A percentile compares a stretch with the other conserved stretches of the same genome.
Evolutionary conservation across 2,329 filamentous ascomycete genomes (phyloP).

Genomic region (Aspergillus latus): DNA sequence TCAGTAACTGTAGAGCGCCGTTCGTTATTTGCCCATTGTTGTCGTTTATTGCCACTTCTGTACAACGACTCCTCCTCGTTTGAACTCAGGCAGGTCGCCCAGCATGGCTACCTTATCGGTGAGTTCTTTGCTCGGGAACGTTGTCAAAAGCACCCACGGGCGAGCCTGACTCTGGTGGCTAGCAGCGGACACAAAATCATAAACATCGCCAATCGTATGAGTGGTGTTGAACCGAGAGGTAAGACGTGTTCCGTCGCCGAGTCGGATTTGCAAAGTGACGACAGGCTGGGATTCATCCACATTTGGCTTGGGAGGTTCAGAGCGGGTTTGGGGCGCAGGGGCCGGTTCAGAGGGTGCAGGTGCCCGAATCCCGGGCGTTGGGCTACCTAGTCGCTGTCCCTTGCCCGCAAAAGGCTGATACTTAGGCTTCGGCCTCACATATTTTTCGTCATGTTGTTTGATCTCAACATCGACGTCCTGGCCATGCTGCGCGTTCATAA

Average conservation of each 20-base stretch:
- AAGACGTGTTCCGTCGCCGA: constrained; percentile 63
- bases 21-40: not conserved
- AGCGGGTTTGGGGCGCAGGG: constrained; percentile 20
- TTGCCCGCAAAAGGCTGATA: constrained; percentile 63
- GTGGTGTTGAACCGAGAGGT: constrained; percentile 64
- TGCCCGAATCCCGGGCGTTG: constrained; percentile 55
- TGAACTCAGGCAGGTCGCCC: constrained; percentile 51
- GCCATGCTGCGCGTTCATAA: constrained; percentile 62
- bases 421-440: constrained; percentile 62
- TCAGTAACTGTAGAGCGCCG: not conserved
- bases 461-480: constrained; percentile 67
- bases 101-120: constrained; percentile 53
- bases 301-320: constrained; percentile 42
- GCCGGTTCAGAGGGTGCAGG: constrained; percentile 34
- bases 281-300: constrained; percentile 60
- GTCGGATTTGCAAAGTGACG: constrained; percentile 61
- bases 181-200: constrained; percentile 59
- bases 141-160: constrained; percentile 63
- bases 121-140: constrained; percentile 64
- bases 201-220: constrained; percentile 65
- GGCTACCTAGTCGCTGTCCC: constrained; percentile 63
- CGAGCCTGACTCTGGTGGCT: constrained; percentile 51
- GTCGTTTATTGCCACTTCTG: constrained; percentile 47
- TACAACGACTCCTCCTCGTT: constrained; percentile 52
- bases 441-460: constrained; percentile 64